Evolutionary conservation across 2,329 filamentous ascomycete genomes (phyloP), one percentile per base, ranked within the genome.

Genomic region (Fusarium brevicatenulatum): DNA sequence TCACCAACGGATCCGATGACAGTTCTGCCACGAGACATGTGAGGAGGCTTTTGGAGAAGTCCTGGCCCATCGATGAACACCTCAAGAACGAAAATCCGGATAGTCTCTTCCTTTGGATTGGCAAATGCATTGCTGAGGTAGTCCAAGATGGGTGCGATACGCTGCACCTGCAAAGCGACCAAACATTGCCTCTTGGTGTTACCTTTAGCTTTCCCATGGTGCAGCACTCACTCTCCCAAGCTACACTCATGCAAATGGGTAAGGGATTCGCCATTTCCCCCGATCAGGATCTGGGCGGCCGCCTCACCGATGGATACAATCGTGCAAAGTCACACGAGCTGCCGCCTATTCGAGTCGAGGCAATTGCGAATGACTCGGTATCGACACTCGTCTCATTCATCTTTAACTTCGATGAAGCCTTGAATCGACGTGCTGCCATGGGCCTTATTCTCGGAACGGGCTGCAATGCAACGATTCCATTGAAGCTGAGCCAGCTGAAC

Each of bases 381-480:
- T 92, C 93, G 10, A 95, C 93, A 0, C 86, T 95, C 30, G 90
- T 93, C 40, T 94, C 93, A 0, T 90, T 95, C 72, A 90, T 93
- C 37, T 94, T 94, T 80, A 88, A 90, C 63, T 91, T 91, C 59
- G 89, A 90, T 72, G 88, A 89, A 23, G 82, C 87, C 19, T 82
- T 85, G 1, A 87, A 88, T 65, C 91, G 89, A 68, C 89, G 91
- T 69, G 91, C 93, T 6, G 89, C 88, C 34, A 95, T 95, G 92
- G 92, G 92, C 9, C 86, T 95, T 25, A 95, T 96, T 70, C 91
- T 94, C 40, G 93, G 93, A 16, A 95, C 93, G 0, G 93, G 93
- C 8, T 92, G 91, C 78, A 95, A 95, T 77, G 93, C 93, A 4
- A 95, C 93, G 3, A 91, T 95, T 44, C 91, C 92, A 1, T 87